Conservation (phyloP, 2,329 filamentous ascomycete species). For the Sarocladiaceae sp. region DNA sequence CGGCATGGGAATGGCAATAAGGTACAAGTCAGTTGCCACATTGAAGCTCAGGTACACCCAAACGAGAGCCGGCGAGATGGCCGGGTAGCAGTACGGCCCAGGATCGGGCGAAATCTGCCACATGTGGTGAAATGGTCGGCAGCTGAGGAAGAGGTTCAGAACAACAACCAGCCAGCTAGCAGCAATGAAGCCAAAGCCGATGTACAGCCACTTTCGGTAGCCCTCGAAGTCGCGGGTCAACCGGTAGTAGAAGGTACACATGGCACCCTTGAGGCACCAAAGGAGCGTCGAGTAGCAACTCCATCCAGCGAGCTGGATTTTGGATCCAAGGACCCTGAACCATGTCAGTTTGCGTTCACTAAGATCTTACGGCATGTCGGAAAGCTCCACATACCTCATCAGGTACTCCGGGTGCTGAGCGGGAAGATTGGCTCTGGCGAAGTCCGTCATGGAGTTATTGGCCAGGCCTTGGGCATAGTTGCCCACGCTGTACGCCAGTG, state of each 20-base stretch:
- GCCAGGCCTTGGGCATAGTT: conserved; percentile 43
- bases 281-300: conserved; percentile 46
- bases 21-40: conserved; percentile 49
- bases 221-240: conserved; percentile 35
- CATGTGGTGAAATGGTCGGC: conserved; percentile 44
- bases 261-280: conserved; percentile 50
- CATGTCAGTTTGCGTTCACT: neutral
- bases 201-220: conserved; percentile 38
- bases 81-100: conserved; percentile 38
- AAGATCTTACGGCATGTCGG: neutral
- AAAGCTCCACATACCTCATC: conserved; percentile 21
- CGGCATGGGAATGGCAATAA: conserved; percentile 51
- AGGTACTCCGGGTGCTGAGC: conserved; percentile 38
- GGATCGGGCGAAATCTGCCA: conserved; percentile 56
- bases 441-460: conserved; percentile 51
- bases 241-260: conserved; percentile 50
- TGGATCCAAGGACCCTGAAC: conserved; percentile 45
- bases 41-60: conserved; percentile 48
- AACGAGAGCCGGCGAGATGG: conserved; percentile 42
- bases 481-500: conserved; percentile 43
- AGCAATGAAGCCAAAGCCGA: conserved; percentile 44
- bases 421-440: conserved; percentile 37
- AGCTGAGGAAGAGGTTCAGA: conserved; percentile 44
- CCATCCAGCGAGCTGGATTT: conserved; percentile 51
- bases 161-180: conserved; percentile 43